Conservation (phyloP, 148 eudicot species). For the Polygonum maritimum region DNA sequence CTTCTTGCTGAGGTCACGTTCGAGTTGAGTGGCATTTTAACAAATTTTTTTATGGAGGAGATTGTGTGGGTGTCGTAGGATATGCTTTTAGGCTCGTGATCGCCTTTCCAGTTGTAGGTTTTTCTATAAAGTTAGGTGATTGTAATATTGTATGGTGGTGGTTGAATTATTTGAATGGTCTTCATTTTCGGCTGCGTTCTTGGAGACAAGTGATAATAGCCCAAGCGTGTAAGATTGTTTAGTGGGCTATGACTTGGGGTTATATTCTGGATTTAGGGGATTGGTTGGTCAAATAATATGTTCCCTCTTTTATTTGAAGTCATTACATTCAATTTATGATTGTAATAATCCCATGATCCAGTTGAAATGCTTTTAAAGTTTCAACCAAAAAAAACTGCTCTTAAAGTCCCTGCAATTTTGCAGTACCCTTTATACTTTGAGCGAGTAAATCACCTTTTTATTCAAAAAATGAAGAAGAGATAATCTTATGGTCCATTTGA, state of each 20-base stretch:
- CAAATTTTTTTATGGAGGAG: neutral
- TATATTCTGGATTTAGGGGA: too few species aligned
- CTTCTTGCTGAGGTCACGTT: neutral
- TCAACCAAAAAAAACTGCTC: too few species aligned
- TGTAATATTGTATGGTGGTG: neutral
- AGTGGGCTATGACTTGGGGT: too few species aligned
- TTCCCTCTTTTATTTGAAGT: neutral
- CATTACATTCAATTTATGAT: neutral
- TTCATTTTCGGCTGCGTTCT: neutral
- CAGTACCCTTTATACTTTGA: too few species aligned
- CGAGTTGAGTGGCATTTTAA: neutral
- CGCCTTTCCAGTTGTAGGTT: constrained; percentile 5
- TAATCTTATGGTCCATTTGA: too few species aligned
- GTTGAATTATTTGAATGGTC: neutral
- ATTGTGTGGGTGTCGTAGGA: neutral
- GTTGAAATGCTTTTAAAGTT: too few species aligned
- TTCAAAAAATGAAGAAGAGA: too few species aligned
- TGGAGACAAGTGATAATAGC: neutral
- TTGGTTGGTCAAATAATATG: too few species aligned
- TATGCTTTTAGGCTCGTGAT: neutral
- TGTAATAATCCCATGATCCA: too few species aligned
- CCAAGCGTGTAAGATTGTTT: too few species aligned
- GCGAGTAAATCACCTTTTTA: too few species aligned
- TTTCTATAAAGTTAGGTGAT: neutral
- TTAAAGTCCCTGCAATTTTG: too few species aligned